These are phyloP conservation scores for Zygosaccharomyces sapae DNA, from an alignment of 1,139 yeast genomes.

Conservation along the genomic window DNA sequence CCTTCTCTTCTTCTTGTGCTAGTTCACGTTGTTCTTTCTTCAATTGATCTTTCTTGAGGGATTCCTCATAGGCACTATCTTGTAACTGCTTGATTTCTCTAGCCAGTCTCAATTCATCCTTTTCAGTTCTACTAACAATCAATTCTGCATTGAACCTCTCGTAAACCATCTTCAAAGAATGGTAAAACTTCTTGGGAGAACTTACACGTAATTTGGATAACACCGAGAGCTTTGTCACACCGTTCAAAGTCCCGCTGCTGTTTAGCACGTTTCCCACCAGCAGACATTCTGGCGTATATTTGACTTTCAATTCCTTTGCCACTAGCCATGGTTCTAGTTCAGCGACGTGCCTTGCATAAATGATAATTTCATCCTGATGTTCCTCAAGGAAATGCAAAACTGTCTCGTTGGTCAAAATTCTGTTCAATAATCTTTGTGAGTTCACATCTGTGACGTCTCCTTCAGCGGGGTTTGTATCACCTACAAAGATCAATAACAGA, in stretches of 20 bases:
- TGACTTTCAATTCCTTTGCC: slow-evolving; percentile 32
- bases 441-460: slow-evolving; percentile 21
- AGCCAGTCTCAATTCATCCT: slow-evolving; percentile 36
- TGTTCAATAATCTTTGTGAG: slow-evolving; percentile 31
- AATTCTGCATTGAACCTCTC: slow-evolving; percentile 38
- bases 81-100: slow-evolving; percentile 39
- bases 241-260: slow-evolving; percentile 31
- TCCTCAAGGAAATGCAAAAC: slow-evolving; percentile 26
- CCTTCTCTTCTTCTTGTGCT: slow-evolving; percentile 19
- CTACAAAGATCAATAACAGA: slow-evolving; percentile 34
- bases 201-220: slow-evolving; percentile 32
- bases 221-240: slow-evolving; percentile 35
- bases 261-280: slow-evolving; percentile 38
- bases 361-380: slow-evolving; percentile 28
- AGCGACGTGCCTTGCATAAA: slow-evolving; percentile 33
- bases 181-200: slow-evolving; percentile 29
- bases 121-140: slow-evolving; percentile 36
- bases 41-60: slow-evolving; percentile 35
- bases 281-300: slow-evolving; percentile 35
- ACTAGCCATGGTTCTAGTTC: slow-evolving; percentile 38
- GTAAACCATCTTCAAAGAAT: slow-evolving; percentile 29
- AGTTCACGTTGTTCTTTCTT: slow-evolving; percentile 29
- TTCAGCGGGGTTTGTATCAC: slow-evolving; percentile 21
- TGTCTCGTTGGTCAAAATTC: slow-evolving; percentile 29
- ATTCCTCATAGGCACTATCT: slow-evolving; percentile 39